Conservation (phyloP, 176 grass and related monocot species). For the Hsuehochloa calcarea region DNA sequence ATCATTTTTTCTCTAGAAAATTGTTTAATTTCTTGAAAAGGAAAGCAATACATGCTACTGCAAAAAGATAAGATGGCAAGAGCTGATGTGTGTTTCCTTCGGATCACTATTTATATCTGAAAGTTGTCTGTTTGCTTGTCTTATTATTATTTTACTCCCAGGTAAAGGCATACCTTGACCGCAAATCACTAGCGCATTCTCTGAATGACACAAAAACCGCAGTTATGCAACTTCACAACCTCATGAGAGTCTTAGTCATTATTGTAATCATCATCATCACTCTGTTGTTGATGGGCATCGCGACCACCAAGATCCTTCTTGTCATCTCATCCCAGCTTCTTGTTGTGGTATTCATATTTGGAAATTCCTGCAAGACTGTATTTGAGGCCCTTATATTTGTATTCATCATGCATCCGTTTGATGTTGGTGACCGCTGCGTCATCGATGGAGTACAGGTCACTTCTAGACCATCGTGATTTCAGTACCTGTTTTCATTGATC, state of each 20-base stretch:
- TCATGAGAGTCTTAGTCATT: slow-evolving; percentile 59
- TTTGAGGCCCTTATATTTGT: slow-evolving; percentile 99
- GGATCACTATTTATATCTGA: too few species aligned
- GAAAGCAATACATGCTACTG: not conserved
- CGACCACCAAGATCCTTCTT: slow-evolving; percentile 76
- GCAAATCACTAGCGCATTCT: slow-evolving; percentile 86
- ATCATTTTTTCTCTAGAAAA: not conserved
- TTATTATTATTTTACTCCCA: slow-evolving; percentile 35
- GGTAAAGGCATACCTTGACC: slow-evolving; percentile 85
- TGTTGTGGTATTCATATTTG: slow-evolving; percentile 90
- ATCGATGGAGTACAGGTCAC: slow-evolving; percentile 85
- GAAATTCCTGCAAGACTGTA: slow-evolving; percentile 86
- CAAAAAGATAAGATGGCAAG: not conserved
- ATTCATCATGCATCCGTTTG: slow-evolving; percentile 97
- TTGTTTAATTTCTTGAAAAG: not conserved
- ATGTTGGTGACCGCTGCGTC: slow-evolving; percentile 94
- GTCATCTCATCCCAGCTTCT: slow-evolving; percentile 91
- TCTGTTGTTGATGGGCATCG: slow-evolving; percentile 80
- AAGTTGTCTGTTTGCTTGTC: not conserved
- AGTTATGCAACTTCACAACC: slow-evolving; percentile 89
- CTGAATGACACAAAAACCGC: slow-evolving; percentile 98
- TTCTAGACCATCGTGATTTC: not conserved
- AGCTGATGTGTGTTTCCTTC: too few species aligned
- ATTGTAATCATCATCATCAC: slow-evolving; percentile 62
- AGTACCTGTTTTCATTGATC: not conserved